phyloP scores from a whole-genome alignment of 805 yeast species.

The Vanderwaltozyma polyspora region DNA sequence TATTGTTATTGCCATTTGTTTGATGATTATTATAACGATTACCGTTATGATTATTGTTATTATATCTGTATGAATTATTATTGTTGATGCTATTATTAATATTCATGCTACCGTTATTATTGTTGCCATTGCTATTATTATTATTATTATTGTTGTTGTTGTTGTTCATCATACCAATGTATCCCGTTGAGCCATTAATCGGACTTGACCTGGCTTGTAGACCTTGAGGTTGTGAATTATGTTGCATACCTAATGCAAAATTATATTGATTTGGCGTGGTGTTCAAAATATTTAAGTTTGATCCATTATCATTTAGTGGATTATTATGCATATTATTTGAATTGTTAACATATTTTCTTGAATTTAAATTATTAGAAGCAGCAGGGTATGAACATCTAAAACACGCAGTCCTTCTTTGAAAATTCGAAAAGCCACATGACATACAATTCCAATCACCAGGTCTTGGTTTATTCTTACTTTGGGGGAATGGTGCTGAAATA shows the following conservation, averaged over 20 bases:
- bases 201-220: neutral
- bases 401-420: constrained; percentile 88
- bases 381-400: constrained; percentile 88
- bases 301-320: constrained; percentile 3
- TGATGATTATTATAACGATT: constrained; percentile 2
- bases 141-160: constrained; percentile 9
- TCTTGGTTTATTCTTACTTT: constrained; percentile 75
- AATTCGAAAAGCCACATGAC: constrained; percentile 87
- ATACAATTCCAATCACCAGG: constrained; percentile 99
- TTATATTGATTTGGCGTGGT: constrained; percentile 7
- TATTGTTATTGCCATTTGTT: constrained; percentile 9
- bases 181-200: neutral
- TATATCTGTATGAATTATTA: constrained; percentile 1
- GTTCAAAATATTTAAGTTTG: constrained; percentile 4
- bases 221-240: neutral
- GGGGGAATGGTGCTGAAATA: constrained; percentile 73
- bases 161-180: neutral
- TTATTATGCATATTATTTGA: constrained; percentile 8
- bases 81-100: no score
- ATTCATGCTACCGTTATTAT: constrained; percentile 7
- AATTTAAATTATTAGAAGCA: neutral
- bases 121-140: constrained; percentile 14
- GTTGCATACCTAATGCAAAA: neutral
- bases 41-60: constrained; percentile 3
- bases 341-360: constrained; percentile 3